A percentile compares a stretch with the other conserved stretches of the same genome.
Conservation (phyloP, 2,329 filamentous ascomycete genomes). For the Lasiodiplodia hormozganensis region DNA sequence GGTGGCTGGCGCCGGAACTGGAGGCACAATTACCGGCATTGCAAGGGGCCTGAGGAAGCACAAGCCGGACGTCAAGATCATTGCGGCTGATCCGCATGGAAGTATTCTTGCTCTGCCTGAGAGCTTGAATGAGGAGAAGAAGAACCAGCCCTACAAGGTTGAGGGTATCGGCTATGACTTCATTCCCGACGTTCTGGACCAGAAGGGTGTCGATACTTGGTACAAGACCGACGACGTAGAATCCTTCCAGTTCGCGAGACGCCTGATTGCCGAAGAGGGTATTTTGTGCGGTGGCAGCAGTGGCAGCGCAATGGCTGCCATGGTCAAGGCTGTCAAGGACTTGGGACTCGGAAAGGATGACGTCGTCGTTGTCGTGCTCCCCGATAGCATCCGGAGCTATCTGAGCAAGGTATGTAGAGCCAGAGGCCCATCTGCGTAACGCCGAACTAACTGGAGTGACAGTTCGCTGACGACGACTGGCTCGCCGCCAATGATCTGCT, state of each 20-base stretch:
- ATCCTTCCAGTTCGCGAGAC: conserved; percentile 87
- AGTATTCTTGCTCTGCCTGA: conserved; percentile 88
- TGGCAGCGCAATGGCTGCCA: conserved; percentile 86
- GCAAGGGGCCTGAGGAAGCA: conserved; percentile 87
- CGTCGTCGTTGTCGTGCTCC: conserved; percentile 87
- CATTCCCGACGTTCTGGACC: conserved; percentile 90
- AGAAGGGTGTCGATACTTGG: conserved; percentile 84
- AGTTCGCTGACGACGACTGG: conserved; percentile 98
- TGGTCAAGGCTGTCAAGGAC: conserved; percentile 78
- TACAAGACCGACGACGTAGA: conserved; percentile 97
- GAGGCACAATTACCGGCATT: conserved; percentile 92
- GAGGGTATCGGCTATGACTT: conserved; percentile 99
- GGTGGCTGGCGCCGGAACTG: conserved; percentile 91
- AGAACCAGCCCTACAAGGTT: conserved; percentile 91
- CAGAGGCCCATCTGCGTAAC: background rate
- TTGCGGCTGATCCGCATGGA: conserved; percentile 91
- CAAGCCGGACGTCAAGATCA: conserved; percentile 81
- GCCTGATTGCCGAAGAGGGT: conserved; percentile 92
- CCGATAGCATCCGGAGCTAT: conserved; percentile 96
- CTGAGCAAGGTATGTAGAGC: conserved; percentile 74
- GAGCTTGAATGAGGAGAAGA: conserved; percentile 76
- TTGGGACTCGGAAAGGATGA: conserved; percentile 81
- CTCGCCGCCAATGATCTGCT: conserved; percentile 94
- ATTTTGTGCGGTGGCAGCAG: conserved; percentile 92
- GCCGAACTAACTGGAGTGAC: background rate